These are phyloP conservation scores for Kockiozyma suomiensis DNA, from an alignment of 805 yeast genomes.

Conservation along the genomic window DNA sequence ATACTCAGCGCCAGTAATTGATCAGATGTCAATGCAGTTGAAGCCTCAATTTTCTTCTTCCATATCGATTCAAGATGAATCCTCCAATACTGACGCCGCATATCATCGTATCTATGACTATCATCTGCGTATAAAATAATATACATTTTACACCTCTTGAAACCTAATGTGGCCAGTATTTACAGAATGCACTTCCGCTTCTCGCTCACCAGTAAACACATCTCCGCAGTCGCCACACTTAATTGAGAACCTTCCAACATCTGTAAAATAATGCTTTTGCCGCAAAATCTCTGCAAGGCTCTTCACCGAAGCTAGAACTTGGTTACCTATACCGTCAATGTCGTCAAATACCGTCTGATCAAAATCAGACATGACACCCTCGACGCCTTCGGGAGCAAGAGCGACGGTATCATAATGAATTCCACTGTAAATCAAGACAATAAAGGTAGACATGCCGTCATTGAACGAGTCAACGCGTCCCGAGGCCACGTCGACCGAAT, in stretches of 20 bases:
- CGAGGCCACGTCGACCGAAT: conserved; percentile 67
- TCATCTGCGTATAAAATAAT: too few species aligned
- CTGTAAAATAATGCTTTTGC: conserved; percentile 60
- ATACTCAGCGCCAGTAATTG: too few species aligned
- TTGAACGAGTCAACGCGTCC: conserved; percentile 57
- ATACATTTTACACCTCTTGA: conserved; percentile 53
- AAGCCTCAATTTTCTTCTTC: too few species aligned
- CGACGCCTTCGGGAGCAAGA: conserved; percentile 41
- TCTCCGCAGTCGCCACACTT: conserved; percentile 60
- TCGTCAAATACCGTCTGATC: conserved; percentile 51
- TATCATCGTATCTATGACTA: too few species aligned
- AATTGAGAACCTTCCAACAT: conserved; percentile 60
- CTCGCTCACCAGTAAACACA: conserved; percentile 61
- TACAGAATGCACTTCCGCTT: conserved; percentile 65
- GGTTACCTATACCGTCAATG: conserved; percentile 40
- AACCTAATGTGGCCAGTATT: conserved; percentile 61
- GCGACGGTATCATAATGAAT: conserved; percentile 71
- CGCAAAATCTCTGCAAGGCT: conserved; percentile 52
- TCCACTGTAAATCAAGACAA: conserved; percentile 66
- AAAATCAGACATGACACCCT: conserved; percentile 37
- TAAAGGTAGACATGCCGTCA: conserved; percentile 49
- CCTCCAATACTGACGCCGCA: too few species aligned
- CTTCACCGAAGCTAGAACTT: conserved; percentile 46
- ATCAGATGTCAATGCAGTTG: too few species aligned
- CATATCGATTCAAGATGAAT: too few species aligned